phyloP scores from a whole-genome alignment of 208 protist genomes.

The Vickermania spadyakhi region DNA sequence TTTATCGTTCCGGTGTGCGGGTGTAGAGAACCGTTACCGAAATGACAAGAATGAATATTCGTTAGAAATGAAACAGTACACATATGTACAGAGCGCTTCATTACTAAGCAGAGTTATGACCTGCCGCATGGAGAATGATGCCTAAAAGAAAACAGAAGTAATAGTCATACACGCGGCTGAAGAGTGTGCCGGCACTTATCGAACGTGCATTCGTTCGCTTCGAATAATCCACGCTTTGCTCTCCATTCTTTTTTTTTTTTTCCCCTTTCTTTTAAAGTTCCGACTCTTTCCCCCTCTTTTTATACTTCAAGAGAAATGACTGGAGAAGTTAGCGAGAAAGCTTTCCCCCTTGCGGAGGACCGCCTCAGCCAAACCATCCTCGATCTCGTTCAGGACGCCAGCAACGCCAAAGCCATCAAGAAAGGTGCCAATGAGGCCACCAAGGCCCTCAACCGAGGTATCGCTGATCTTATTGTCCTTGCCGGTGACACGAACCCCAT shows the following conservation, averaged over 20 bases:
- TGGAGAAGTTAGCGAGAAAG: conserved; percentile 96
- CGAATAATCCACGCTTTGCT: no score
- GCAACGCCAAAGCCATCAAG: conserved; percentile 98
- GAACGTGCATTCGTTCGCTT: no score
- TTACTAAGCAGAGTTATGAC: no score
- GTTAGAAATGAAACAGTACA: no score
- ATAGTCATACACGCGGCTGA: no score
- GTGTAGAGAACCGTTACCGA: no score
- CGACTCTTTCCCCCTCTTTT: background rate
- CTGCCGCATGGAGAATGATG: no score
- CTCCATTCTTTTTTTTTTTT: conserved; percentile 5
- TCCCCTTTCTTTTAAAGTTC: conserved; percentile 7
- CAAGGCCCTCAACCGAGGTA: conserved; percentile 99
- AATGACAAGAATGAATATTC: no score
- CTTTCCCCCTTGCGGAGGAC: conserved; percentile 96
- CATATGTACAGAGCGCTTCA: no score
- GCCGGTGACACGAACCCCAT: conserved; percentile 99
- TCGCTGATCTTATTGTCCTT: conserved; percentile 98
- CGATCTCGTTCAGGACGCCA: conserved; percentile 97
- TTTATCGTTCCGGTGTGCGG: no score
- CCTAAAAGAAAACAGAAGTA: no score
- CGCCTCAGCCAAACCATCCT: conserved; percentile 95
- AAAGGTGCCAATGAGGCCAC: conserved; percentile 99
- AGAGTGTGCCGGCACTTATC: no score
- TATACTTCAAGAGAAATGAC: conserved; percentile 49